These are phyloP conservation scores for Trichoderma atroviride DNA, from an alignment of 2,329 filamentous ascomycete genomes.

Conservation along the genomic window DNA sequence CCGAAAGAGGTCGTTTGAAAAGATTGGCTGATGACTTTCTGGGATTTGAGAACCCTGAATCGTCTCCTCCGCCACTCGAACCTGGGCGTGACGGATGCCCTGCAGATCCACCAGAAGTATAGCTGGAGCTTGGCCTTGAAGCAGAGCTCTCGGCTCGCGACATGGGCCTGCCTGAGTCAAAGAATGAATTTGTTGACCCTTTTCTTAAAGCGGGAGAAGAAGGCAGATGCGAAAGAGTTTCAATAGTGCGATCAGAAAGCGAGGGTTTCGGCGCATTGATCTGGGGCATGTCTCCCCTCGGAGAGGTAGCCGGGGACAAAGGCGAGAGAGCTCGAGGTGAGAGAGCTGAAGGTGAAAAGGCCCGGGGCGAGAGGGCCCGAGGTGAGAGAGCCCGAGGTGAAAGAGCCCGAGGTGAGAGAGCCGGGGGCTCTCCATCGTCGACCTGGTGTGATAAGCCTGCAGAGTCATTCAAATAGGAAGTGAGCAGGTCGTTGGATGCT, in stretches of 20 bases:
- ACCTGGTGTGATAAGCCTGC: constrained; percentile 7
- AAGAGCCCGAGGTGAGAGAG: not conserved
- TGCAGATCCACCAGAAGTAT: constrained; percentile 62
- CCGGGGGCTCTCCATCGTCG: constrained; percentile 30
- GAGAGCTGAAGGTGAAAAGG: not conserved
- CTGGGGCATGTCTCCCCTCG: constrained; percentile 30
- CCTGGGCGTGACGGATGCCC: constrained; percentile 56
- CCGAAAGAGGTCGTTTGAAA: constrained; percentile 48
- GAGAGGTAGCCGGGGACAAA: not conserved
- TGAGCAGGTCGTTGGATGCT: constrained; percentile 33
- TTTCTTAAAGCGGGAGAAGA: constrained; percentile 72
- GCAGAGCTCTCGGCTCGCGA: constrained; percentile 50
- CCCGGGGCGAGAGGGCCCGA: not conserved
- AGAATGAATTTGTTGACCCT: constrained; percentile 69
- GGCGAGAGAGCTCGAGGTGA: not conserved
- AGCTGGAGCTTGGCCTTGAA: constrained; percentile 61
- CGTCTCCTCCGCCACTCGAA: constrained; percentile 56
- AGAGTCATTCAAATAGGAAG: constrained; percentile 24
- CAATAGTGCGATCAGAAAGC: constrained; percentile 81
- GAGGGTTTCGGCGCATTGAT: constrained; percentile 53
- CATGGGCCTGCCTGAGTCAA: constrained; percentile 62
- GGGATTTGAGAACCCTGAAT: constrained; percentile 41
- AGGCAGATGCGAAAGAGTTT: constrained; percentile 77
- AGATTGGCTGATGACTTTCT: constrained; percentile 48
- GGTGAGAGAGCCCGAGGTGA: not conserved